phyloP scores from a whole-genome alignment of 805 yeast species.

The Saccharomycopsis fermentans region DNA sequence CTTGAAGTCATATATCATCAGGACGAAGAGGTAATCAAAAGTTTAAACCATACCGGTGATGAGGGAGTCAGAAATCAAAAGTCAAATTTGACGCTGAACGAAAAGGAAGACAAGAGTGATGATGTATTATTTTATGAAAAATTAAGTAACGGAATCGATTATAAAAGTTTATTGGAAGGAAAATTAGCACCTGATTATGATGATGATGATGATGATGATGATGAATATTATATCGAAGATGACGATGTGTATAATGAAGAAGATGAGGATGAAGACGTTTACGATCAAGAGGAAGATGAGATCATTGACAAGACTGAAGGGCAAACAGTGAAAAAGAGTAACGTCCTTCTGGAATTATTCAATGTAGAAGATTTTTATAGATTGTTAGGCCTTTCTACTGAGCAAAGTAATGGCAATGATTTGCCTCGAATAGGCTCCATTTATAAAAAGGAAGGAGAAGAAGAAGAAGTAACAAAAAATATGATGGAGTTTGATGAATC shows the following conservation, averaged over 20 bases:
- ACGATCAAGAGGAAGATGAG: constrained; percentile 21
- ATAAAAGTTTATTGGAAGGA: constrained; percentile 24
- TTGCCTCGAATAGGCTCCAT: not conserved
- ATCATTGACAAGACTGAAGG: not conserved
- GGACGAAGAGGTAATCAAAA: not conserved
- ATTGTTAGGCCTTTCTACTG: not conserved
- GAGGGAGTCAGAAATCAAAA: constrained; percentile 8
- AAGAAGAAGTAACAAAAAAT: not conserved
- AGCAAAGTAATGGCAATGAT: not conserved
- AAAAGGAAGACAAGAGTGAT: not conserved
- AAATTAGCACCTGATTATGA: constrained; percentile 28
- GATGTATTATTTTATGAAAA: constrained; percentile 16
- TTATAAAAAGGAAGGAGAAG: not conserved
- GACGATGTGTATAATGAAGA: constrained; percentile 19
- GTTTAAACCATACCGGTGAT: constrained; percentile 21
- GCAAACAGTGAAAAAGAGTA: not conserved
- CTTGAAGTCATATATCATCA: not conserved
- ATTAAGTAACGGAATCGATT: constrained; percentile 19
- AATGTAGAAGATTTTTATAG: constrained; percentile 7
- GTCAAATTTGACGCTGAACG: not conserved
- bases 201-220: constrained; percentile 24
- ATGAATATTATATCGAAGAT: constrained; percentile 20
- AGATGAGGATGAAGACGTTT: constrained; percentile 13
- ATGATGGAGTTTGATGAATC: constrained; percentile 3
- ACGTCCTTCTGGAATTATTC: constrained; percentile 17